Base-by-base conservation (phyloP, 345 rosid species). In the Arabidopsis arenosa region DNA sequence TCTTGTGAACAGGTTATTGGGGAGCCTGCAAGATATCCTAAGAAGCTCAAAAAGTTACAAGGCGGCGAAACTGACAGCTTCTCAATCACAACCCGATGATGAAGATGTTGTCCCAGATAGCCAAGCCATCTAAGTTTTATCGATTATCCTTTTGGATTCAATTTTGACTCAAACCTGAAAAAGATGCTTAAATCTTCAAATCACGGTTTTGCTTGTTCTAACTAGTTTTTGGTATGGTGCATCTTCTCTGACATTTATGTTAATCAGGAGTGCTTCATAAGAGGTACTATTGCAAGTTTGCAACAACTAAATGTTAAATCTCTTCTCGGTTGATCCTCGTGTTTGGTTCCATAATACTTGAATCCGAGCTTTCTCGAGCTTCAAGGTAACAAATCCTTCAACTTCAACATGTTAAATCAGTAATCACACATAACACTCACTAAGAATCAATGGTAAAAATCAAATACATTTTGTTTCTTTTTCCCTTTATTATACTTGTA, bases 31-130 rank as follows among this genome's bases (percentile, higher is more conserved):
- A 37, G 75, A 79, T 9, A 69, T 79, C 18, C 10, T 79, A 53
- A 69, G 79, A 74, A 79, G 72, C 45, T 79, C 82, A 23, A 33
- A 35, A 56, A 75, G 79, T 57, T 79, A 61, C 76, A 79, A 79
- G 70, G 70, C 57, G 37, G 82, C 82, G 3, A 74, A 74, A 69
- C 62, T 69, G 14, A 51, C 73, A 56, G 76, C 82, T 47, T 63
- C 72, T 51, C 82, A 69, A 14, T 70, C 82, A 32, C 79, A 61
- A 18, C 54, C 80, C 57, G 76, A 76, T 14, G 53, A 48, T 47
- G 80, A 65, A 43, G 72, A 74, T 39, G n/a, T 21, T 2, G 77
- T 74, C n/a, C 77, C 72, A 17, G 78, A 74, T 15, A 74, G 72
- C 52, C 66, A 66, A 74, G 59, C 59, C 51, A 45, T 14, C 36